A percentile compares a stretch with the other conserved stretches of the same genome.
These are phyloP conservation scores for Aureobasidium musti DNA, from an alignment of 2,329 filamentous ascomycete genomes.

Conservation along the genomic window DNA sequence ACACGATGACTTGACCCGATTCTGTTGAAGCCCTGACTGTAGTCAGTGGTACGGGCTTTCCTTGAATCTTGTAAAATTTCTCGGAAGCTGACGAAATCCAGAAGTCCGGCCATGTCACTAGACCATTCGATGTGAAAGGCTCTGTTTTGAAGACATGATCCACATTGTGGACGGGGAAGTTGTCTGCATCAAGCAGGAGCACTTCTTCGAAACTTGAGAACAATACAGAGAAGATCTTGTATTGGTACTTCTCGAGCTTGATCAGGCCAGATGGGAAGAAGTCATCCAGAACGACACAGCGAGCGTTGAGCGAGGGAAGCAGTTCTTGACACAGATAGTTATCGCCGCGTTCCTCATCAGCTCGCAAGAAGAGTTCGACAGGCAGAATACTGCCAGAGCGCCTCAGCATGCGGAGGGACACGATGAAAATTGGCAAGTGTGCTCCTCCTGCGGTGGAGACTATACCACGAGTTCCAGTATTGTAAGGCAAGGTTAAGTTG, in stretches of 20 bases:
- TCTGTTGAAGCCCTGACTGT: slow-evolving; percentile 43
- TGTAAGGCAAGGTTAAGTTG: slow-evolving; percentile 18
- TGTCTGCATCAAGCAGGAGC: slow-evolving; percentile 54
- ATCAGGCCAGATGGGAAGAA: slow-evolving; percentile 41
- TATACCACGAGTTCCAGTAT: slow-evolving; percentile 24
- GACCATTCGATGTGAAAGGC: slow-evolving; percentile 46
- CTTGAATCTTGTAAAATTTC: slow-evolving; percentile 46
- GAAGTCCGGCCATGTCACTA: slow-evolving; percentile 54
- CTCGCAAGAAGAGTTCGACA: slow-evolving; percentile 50
- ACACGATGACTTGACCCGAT: slow-evolving; percentile 50
- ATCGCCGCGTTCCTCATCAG: slow-evolving; percentile 46
- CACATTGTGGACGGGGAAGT: slow-evolving; percentile 49
- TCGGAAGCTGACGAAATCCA: slow-evolving; percentile 47
- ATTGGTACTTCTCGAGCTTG: slow-evolving; percentile 50
- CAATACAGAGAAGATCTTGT: slow-evolving; percentile 53
- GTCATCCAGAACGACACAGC: slow-evolving; percentile 48
- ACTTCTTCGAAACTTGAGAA: slow-evolving; percentile 54
- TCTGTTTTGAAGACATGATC: slow-evolving; percentile 45
- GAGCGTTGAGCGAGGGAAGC: slow-evolving; percentile 48
- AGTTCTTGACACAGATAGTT: slow-evolving; percentile 48
- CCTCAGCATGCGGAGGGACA: slow-evolving; percentile 45
- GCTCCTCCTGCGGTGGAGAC: slow-evolving; percentile 28
- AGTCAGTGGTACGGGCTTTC: slow-evolving; percentile 37
- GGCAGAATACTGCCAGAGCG: slow-evolving; percentile 48
- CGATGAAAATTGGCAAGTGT: slow-evolving; percentile 28